Evolutionary conservation across 768 basidiomycete genomes (phyloP).

Genomic region (Leccinum variicolor): DNA sequence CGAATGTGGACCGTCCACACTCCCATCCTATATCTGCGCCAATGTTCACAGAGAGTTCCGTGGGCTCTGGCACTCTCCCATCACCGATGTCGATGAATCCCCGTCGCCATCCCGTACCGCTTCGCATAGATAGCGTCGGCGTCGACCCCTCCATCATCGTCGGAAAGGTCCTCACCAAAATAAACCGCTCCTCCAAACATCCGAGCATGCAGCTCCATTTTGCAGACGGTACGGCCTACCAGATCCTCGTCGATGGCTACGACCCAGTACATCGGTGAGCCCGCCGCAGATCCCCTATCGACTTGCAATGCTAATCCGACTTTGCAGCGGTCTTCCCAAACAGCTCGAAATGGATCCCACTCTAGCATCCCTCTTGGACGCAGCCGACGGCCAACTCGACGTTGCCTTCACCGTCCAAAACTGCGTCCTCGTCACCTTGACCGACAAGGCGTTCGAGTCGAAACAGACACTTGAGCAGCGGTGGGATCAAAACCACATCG

Average conservation of each 20-base stretch:
- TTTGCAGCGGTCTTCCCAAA: constrained; percentile 49
- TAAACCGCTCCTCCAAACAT: constrained; percentile 41
- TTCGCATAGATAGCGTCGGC: constrained; percentile 32
- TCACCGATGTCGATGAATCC: constrained; percentile 26
- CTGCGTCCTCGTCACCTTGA: constrained; percentile 51
- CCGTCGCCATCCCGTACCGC: constrained; percentile 34
- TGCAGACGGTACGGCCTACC: constrained; percentile 40
- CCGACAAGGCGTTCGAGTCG: constrained; percentile 56
- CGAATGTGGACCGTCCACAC: neutral
- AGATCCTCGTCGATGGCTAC: constrained; percentile 63
- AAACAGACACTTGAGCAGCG: constrained; percentile 27
- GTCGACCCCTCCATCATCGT: constrained; percentile 40
- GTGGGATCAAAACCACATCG: constrained; percentile 36
- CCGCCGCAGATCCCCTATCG: neutral
- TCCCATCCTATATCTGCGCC: constrained; percentile 1
- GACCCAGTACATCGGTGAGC: constrained; percentile 45
- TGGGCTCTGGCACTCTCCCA: constrained; percentile 14
- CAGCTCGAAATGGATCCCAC: constrained; percentile 50
- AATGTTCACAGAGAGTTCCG: constrained; percentile 12
- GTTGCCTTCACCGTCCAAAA: constrained; percentile 45
- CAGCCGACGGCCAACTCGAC: constrained; percentile 29
- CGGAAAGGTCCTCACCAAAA: constrained; percentile 42
- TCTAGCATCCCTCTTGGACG: constrained; percentile 41
- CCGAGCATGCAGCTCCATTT: constrained; percentile 48
- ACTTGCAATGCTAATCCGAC: neutral